Evolutionary conservation across 2,329 filamentous ascomycete species (phyloP).

Genomic region (Fusarium setosum): DNA sequence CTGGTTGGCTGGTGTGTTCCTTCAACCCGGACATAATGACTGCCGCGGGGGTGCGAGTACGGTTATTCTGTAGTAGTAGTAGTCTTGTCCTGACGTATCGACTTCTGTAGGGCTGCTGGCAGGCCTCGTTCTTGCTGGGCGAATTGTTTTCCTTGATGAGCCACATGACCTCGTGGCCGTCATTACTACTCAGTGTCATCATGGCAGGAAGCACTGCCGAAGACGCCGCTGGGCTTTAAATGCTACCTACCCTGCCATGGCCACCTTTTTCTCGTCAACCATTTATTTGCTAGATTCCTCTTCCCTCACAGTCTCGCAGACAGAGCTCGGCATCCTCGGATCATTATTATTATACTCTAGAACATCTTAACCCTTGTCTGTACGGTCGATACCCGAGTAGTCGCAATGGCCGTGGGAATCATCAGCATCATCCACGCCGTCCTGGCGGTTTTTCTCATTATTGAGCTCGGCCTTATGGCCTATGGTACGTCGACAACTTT

Average conservation of each 20-base stretch:
- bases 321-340: not conserved
- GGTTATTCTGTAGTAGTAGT: not conserved
- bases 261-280: not conserved
- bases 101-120: constrained; percentile 1
- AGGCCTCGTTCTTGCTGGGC: constrained; percentile 36
- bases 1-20: constrained; percentile 31
- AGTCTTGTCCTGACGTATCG: constrained; percentile 30
- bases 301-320: not conserved
- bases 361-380: not conserved
- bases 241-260: constrained; percentile 24
- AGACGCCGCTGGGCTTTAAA: constrained; percentile 23
- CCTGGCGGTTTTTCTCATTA: constrained; percentile 75
- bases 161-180: constrained; percentile 25
- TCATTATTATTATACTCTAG: not conserved
- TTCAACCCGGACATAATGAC: constrained; percentile 30
- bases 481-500: constrained; percentile 67
- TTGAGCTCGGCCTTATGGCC: constrained; percentile 79
- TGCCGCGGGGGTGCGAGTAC: constrained; percentile 22
- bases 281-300: constrained; percentile 3
- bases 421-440: constrained; percentile 73
- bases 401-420: constrained; percentile 64
- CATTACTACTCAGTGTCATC: constrained; percentile 31
- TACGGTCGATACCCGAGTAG: not conserved
- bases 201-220: constrained; percentile 5
- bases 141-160: constrained; percentile 13